Evolutionary conservation across 2,329 filamentous ascomycete genomes (phyloP).

Genomic region (Penicillium rolfsii): DNA sequence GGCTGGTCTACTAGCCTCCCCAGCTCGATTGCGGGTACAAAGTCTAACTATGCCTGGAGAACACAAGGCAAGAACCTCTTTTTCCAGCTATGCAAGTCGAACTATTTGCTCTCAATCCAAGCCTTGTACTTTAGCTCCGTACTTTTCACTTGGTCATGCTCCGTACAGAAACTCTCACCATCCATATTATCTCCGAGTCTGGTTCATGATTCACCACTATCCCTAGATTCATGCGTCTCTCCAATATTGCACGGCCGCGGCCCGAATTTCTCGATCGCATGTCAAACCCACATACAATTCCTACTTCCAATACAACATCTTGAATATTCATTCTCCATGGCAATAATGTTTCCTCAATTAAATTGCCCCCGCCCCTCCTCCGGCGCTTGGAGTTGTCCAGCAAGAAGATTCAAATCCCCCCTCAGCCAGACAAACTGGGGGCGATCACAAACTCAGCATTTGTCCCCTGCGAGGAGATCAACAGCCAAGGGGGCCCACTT

Average conservation of each 20-base stretch:
- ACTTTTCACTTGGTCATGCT: neutral
- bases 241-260: slow-evolving; percentile 8
- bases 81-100: neutral
- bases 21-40: neutral
- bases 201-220: slow-evolving; percentile 8
- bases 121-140: slow-evolving; percentile 1
- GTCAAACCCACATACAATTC: no score
- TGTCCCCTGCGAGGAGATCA: slow-evolving; percentile 21
- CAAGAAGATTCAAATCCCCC: neutral
- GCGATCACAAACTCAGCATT: slow-evolving; percentile 15
- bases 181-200: neutral
- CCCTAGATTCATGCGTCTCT: slow-evolving; percentile 25
- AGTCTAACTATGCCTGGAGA: neutral
- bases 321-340: neutral
- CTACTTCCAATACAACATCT: no score
- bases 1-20: neutral
- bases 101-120: neutral
- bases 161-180: neutral
- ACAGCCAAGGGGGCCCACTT: slow-evolving; percentile 15
- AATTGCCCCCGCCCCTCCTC: no score
- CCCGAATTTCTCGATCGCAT: neutral
- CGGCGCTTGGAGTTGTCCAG: slow-evolving; percentile 1
- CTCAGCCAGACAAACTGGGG: neutral
- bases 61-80: neutral
- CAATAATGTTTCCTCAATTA: neutral